Base-by-base conservation (phyloP, 352 stramenopile genomes). In the Globisporangium solare region DNA sequence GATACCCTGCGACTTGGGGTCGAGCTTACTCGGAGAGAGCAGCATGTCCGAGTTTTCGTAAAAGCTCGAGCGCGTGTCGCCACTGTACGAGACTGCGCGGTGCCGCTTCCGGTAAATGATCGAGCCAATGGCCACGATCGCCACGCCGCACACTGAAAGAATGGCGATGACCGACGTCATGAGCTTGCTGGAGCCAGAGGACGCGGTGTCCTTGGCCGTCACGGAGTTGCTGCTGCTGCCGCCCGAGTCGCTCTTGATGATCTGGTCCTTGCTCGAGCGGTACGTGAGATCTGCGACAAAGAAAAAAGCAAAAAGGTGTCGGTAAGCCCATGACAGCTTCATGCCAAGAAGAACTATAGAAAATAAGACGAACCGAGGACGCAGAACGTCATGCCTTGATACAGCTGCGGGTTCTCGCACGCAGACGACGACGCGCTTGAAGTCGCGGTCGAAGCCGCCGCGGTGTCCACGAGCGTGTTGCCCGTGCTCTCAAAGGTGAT, bases 1-100 rank as follows among this genome's bases (percentile, higher is more conserved):
- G 27, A 39, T 6, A 7, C 52, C 51, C 22, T 63, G 42, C 15
- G 24, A 15, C 27, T 51, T 54, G 32, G 46, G 13, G 8, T 65
- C 59, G n/a, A 60, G 32, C 20, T 56, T 55, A 14, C 47, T 60
- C 13, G 59, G 59, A 15, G 59, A 65, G 14, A 65, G 52, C 15
- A 65, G 47, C 39, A 60, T 31, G 20, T 65, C 59, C 47, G 51
- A 60, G 52, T 65, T 56, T 35, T 55, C 59, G 27, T 60, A 65
- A 21, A 58, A 63, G 32, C 50, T 65, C 37, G 59, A 59, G 6
- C 53, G 51, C 17, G 51, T 65, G 40, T 65, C 47, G 14, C 59
- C 52, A 10, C 51, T 59, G 51, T 45, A 56, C 39, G 47, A 42
- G 6, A 45, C 20, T 20, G 12, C 40, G 12, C 52, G 52, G 7